phyloP scores from a whole-genome alignment of 208 protist species.

The Acanthamoeba culbertsoni region DNA sequence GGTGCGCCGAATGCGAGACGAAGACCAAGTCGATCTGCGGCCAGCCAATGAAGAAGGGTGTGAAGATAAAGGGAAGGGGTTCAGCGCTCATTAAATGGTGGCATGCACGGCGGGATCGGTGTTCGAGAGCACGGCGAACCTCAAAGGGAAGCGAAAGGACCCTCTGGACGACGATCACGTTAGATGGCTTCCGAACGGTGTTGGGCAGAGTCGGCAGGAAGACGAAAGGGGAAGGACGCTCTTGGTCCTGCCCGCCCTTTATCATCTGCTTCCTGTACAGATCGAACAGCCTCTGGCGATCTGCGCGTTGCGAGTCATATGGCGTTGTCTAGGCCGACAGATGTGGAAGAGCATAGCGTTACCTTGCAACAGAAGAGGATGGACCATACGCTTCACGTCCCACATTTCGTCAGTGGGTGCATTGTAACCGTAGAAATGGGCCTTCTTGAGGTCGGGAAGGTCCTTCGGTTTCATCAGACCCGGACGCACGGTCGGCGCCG shows the following conservation, averaged over 20 bases:
- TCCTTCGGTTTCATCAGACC: not conserved
- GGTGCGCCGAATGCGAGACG: not conserved
- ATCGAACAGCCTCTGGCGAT: not conserved
- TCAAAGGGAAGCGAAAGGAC: slow-evolving; percentile 12
- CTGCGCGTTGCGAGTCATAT: not conserved
- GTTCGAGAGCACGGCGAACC: not conserved
- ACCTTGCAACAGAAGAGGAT: not conserved
- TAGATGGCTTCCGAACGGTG: not conserved
- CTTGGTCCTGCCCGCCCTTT: not conserved
- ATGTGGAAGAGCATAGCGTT: not conserved
- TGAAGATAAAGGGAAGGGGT: not conserved
- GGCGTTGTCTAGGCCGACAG: not conserved
- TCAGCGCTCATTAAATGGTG: too few species aligned
- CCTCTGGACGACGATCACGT: slow-evolving; percentile 27
- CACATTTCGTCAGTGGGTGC: not conserved
- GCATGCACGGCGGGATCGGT: not conserved
- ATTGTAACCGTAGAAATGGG: not conserved
- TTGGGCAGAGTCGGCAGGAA: slow-evolving; percentile 30
- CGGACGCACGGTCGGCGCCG: not conserved
- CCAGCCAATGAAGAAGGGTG: not conserved
- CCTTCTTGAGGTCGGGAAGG: not conserved
- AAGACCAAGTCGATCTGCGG: not conserved
- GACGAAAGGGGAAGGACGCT: not conserved
- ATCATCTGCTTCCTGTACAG: not conserved
- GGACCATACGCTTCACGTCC: not conserved